Base-by-base conservation (phyloP, 2,329 filamentous ascomycete genomes). In the Fusarium acutatum region DNA sequence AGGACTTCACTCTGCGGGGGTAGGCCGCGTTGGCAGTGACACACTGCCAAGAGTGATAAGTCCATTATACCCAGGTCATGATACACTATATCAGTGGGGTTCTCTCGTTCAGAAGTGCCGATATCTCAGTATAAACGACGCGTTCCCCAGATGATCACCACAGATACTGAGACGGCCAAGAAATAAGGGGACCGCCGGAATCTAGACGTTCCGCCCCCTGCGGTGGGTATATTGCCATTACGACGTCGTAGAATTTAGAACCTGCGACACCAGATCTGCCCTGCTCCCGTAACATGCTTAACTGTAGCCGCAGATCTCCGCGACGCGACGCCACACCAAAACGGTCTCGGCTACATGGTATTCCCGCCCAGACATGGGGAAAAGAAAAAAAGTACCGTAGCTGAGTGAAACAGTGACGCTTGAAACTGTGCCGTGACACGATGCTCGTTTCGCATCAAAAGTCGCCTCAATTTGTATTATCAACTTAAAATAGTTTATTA, bases 401-500 rank as follows among this genome's bases (percentile, higher is more conserved):
- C 49, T 52, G 61, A 15, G 35, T 69, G 66, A 69, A 69, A 69
- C 67, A 49, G 54, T n/a, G 40, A 35, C 35, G 32, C 43, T 53
- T 64, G 65, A 52, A 68, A 56, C 66, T 57, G 28, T 30, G 58
- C 62, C n/a, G 46, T 32, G 50, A 69, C 13, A 64, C 67, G 40
- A 37, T 15, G 46, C 53, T 37, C 35, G 67, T 70, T 59, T 69
- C 53, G 46, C 24, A 49, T 65, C 60, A 35, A 32, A 15, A 46
- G 11, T 34, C 34, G 60, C 50, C 50, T 69, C 60, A 52, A 54
- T 30, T 50, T 28, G n/a, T 47, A 47, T 47, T 17, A 30, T 8
- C 50, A 44, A 64, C 67, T 69, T 59, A 69, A 52, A 69, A 69
- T 69, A 69, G 59, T 69, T 57, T 69, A 65, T 53, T 69, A 69